Conservation (phyloP, 768 basidiomycete genomes). For the Leccinum subtestaceum region DNA sequence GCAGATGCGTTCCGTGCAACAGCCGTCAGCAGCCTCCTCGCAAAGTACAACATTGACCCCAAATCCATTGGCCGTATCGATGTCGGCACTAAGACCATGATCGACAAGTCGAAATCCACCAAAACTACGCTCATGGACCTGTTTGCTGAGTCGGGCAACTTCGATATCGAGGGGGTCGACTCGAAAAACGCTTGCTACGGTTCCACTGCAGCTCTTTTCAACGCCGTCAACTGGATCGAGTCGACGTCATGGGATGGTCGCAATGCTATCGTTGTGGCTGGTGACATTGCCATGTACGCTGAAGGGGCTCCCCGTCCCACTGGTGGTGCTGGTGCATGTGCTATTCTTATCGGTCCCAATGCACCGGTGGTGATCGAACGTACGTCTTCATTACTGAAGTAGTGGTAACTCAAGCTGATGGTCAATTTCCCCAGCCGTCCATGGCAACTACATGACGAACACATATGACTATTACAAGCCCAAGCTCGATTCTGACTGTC, state of each 20-base stretch:
- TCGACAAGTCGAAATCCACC: constrained; percentile 98
- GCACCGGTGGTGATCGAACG: constrained; percentile 94
- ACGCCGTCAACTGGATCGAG: constrained; percentile 98
- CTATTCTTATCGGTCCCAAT: constrained; percentile 93
- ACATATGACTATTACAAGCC: constrained; percentile 99
- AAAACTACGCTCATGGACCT: constrained; percentile 99
- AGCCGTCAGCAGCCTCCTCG: constrained; percentile 88
- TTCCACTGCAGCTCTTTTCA: constrained; percentile 97
- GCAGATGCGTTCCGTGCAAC: background rate
- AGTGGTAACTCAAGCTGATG: constrained; percentile 6
- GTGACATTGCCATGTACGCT: constrained; percentile 97
- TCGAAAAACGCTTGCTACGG: constrained; percentile 99
- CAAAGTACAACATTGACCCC: constrained; percentile 95
- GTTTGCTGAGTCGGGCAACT: constrained; percentile 89
- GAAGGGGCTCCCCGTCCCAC: constrained; percentile 93
- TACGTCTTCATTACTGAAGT: constrained; percentile 42
- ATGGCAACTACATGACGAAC: constrained; percentile 97
- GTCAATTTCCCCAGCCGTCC: constrained; percentile 61
- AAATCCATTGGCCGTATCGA: constrained; percentile 96
- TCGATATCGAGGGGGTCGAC: constrained; percentile 97
- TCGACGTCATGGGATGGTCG: constrained; percentile 95
- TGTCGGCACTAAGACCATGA: constrained; percentile 98
- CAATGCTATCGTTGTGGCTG: constrained; percentile 93
- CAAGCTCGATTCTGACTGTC: constrained; percentile 90
- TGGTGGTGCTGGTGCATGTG: constrained; percentile 94